Evolutionary conservation across 2,329 filamentous ascomycete species (phyloP).

Genomic region (Cylindrodendrum hubeiense): DNA sequence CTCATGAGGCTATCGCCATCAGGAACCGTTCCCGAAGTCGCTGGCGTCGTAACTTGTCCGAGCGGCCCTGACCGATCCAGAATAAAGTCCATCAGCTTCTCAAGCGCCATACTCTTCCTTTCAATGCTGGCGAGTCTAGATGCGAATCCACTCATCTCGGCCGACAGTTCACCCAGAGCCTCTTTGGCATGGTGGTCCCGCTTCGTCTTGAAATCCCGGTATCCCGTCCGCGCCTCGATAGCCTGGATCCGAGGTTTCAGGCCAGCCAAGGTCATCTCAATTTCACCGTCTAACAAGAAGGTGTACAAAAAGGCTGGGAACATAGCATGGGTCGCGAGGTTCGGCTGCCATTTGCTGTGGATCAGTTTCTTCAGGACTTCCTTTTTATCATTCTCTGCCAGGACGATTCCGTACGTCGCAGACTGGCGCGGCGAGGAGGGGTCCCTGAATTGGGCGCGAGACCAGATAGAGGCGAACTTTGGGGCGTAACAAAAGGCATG

Average conservation of each 20-base stretch:
- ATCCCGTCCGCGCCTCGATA: conserved; percentile 53
- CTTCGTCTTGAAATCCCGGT: conserved; percentile 48
- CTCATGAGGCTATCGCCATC: conserved; percentile 39
- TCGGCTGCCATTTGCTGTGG: conserved; percentile 44
- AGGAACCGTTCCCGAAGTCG: neutral
- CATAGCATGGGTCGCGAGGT: conserved; percentile 47
- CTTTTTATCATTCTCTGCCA: conserved; percentile 44
- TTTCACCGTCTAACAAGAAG: conserved; percentile 50
- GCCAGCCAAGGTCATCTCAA: conserved; percentile 46
- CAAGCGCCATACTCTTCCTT: conserved; percentile 51
- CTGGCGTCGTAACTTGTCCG: conserved; percentile 8
- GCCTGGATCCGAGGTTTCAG: conserved; percentile 50
- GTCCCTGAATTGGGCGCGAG: conserved; percentile 38
- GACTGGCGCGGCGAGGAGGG: conserved; percentile 17
- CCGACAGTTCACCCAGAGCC: conserved; percentile 48
- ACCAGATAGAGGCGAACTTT: conserved; percentile 54
- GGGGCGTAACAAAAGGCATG: conserved; percentile 53
- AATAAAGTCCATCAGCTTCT: conserved; percentile 51
- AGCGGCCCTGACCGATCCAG: conserved; percentile 10
- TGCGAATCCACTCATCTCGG: conserved; percentile 50
- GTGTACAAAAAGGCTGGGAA: conserved; percentile 51
- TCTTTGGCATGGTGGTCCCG: conserved; percentile 39
- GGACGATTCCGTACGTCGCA: conserved; percentile 49
- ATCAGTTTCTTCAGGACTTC: conserved; percentile 40
- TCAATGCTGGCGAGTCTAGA: conserved; percentile 53